Evolutionary conservation across 805 yeast genomes (phyloP).

Genomic region (Yarrowia sp.): DNA sequence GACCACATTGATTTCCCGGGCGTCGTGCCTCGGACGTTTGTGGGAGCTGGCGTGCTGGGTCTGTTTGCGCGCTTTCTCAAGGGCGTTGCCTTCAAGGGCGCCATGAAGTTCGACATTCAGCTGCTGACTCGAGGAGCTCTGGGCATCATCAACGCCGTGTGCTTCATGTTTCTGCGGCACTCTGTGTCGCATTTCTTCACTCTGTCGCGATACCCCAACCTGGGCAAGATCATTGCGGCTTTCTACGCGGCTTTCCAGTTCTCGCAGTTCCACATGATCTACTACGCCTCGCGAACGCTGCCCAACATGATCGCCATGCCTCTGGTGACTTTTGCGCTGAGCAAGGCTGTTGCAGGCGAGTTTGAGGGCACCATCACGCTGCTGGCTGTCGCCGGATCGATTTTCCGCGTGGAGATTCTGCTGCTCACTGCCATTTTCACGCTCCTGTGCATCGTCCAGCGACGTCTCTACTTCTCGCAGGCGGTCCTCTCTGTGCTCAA

Average conservation of each 20-base stretch:
- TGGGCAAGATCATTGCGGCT: slow-evolving; percentile 25
- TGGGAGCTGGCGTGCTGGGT: slow-evolving; percentile 64
- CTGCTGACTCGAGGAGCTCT: slow-evolving; percentile 55
- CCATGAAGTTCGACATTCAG: slow-evolving; percentile 47
- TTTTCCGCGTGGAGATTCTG: slow-evolving; percentile 71
- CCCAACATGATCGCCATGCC: slow-evolving; percentile 86
- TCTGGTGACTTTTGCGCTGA: slow-evolving; percentile 55
- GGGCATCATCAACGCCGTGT: slow-evolving; percentile 59
- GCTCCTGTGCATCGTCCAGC: slow-evolving; percentile 46
- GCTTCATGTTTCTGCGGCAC: slow-evolving; percentile 53
- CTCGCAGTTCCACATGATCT: slow-evolving; percentile 76
- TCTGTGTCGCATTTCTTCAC: slow-evolving; percentile 38
- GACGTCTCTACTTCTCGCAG: slow-evolving; percentile 47
- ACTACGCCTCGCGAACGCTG: slow-evolving; percentile 76
- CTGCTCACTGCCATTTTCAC: slow-evolving; percentile 46
- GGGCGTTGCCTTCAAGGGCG: background rate
- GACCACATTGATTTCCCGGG: slow-evolving; percentile 86
- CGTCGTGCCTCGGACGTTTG: slow-evolving; percentile 79
- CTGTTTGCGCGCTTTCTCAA: slow-evolving; percentile 40
- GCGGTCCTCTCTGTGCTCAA: slow-evolving; percentile 36
- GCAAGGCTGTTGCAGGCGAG: slow-evolving; percentile 51
- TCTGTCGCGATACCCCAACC: slow-evolving; percentile 25
- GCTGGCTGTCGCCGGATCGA: slow-evolving; percentile 59
- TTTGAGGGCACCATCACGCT: slow-evolving; percentile 50
- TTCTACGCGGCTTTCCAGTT: slow-evolving; percentile 62